These are phyloP conservation scores for Crithidia fasciculata DNA, from an alignment of 208 protist species.

Conservation along the genomic window DNA sequence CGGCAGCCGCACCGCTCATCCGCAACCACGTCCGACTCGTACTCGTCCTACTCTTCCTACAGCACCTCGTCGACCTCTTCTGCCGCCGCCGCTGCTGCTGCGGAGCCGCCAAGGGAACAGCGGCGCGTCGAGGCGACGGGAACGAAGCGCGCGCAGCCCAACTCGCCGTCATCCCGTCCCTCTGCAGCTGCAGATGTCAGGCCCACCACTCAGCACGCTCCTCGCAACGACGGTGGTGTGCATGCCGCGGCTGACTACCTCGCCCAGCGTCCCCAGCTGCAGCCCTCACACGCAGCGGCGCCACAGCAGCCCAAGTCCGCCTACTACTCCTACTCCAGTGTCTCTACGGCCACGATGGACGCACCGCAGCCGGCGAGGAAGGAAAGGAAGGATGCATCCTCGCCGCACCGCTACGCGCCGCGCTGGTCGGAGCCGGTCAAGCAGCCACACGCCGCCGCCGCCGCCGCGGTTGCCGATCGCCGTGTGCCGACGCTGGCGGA, in stretches of 20 bases:
- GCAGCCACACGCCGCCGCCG: neutral
- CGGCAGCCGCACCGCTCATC: neutral
- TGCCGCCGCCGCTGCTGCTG: too few species aligned
- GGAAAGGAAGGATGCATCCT: neutral
- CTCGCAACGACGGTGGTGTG: neutral
- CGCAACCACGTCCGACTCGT: constrained; percentile 1
- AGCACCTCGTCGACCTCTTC: neutral
- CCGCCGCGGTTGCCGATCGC: constrained; percentile 1
- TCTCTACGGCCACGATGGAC: constrained; percentile 1
- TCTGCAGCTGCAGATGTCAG: neutral
- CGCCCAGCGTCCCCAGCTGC: constrained; percentile 5
- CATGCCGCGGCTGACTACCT: neutral
- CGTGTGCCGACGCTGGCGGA: constrained; percentile 58
- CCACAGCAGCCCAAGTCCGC: neutral
- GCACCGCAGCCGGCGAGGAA: neutral
- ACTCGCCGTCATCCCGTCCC: too few species aligned
- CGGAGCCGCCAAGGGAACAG: too few species aligned
- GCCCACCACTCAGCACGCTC: neutral
- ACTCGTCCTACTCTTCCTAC: constrained; percentile 3
- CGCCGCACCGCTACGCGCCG: constrained; percentile 20
- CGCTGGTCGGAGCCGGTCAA: constrained; percentile 8
- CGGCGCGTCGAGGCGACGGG: too few species aligned
- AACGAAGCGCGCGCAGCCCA: too few species aligned
- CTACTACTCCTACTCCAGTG: constrained; percentile 14
- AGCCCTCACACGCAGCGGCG: neutral